These are phyloP conservation scores for Rhodotorula babjevae DNA, from an alignment of 768 basidiomycete species.

Conservation along the genomic window DNA sequence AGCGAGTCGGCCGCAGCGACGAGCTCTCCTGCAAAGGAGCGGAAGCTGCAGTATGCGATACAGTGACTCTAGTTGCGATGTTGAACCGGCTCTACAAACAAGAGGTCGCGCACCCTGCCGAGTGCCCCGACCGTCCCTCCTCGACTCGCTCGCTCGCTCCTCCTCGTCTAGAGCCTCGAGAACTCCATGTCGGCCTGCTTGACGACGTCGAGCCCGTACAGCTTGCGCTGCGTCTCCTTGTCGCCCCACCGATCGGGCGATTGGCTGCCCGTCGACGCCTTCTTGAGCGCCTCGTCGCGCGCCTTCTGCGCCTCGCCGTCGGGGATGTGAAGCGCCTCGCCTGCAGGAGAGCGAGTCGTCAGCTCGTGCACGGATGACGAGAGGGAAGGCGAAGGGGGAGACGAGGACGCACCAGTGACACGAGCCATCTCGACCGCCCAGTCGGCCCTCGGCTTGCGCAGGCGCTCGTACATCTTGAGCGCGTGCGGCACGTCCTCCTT, in stretches of 20 bases:
- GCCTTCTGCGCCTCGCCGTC: slow-evolving; percentile 16
- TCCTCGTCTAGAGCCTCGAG: background rate
- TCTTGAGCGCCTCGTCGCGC: slow-evolving; percentile 21
- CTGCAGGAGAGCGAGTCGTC: background rate
- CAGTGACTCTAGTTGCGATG: too few relatives aligned
- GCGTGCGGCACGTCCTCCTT: slow-evolving; percentile 29
- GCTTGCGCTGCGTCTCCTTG: slow-evolving; percentile 13
- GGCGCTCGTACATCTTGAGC: slow-evolving; percentile 11
- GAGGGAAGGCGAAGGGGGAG: background rate
- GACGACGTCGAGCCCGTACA: slow-evolving; percentile 23
- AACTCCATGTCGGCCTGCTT: slow-evolving; percentile 14
- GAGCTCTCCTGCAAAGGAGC: too few relatives aligned
- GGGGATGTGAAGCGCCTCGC: slow-evolving; percentile 27
- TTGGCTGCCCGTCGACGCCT: background rate
- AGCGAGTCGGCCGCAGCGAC: too few relatives aligned
- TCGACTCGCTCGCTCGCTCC: background rate
- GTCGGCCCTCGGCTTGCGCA: slow-evolving; percentile 30
- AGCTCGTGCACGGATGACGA: background rate
- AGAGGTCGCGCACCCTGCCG: too few relatives aligned
- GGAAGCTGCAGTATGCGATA: too few relatives aligned
- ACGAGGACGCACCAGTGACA: slow-evolving; percentile 4
- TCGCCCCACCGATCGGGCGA: slow-evolving; percentile 30
- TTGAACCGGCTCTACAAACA: too few relatives aligned
- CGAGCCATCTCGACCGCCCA: slow-evolving; percentile 33
- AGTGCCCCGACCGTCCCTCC: too few relatives aligned